Conservation (phyloP, 352 stramenopile species). For the Phytophthora colocasiae region DNA sequence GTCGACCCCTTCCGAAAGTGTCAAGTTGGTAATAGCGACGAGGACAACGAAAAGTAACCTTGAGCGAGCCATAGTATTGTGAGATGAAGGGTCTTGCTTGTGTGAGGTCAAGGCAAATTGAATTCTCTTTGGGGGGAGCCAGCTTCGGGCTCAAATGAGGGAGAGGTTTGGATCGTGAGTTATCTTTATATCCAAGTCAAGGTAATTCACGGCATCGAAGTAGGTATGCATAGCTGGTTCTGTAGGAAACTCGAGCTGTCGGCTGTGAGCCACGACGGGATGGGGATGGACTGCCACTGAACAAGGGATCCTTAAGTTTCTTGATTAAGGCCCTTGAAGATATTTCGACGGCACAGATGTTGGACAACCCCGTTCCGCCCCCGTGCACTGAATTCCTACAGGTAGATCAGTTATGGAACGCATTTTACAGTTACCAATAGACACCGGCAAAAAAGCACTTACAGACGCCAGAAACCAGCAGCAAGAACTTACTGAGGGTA, state of each 20-base stretch:
- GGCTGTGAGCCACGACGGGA: constrained; percentile 27
- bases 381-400: constrained; percentile 6
- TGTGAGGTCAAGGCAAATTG: constrained; percentile 14
- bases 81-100: constrained; percentile 2
- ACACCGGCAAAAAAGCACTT: too few species aligned
- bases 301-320: constrained; percentile 10
- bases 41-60: constrained; percentile 11
- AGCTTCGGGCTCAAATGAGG: too few species aligned
- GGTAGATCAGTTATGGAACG: too few species aligned
- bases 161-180: neutral
- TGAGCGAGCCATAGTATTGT: constrained; percentile 22
- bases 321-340: constrained; percentile 28
- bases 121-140: constrained; percentile 4
- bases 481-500: too few species aligned
- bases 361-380: constrained; percentile 22
- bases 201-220: constrained; percentile 5
- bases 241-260: constrained; percentile 10
- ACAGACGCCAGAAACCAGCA: too few species aligned
- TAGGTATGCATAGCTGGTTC: constrained; percentile 10
- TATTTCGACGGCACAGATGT: constrained; percentile 26
- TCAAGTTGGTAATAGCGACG: constrained; percentile 1
- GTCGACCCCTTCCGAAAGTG: neutral
- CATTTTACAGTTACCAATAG: too few species aligned
- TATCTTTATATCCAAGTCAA: constrained; percentile 4
- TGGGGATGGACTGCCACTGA: constrained; percentile 35